Percentiles rank a stretch among this genome's conserved stretches.
Conservation (phyloP, 345 rosid species). For the Bruguiera sexangula region DNA sequence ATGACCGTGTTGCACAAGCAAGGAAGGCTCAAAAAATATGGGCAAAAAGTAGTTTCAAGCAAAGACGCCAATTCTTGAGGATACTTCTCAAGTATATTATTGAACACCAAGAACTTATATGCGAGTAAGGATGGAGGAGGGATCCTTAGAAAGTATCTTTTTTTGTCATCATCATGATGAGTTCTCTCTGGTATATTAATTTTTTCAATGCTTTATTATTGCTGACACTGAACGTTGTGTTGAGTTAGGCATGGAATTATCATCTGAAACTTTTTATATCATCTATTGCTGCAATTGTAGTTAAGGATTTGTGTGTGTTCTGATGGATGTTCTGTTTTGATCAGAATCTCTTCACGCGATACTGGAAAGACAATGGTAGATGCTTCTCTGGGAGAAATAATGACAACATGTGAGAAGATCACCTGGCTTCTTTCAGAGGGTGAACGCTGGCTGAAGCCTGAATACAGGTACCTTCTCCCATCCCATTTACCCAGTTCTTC, state of each 20-base stretch:
- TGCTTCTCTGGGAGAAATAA: constrained; percentile 95
- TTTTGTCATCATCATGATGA: constrained; percentile 2
- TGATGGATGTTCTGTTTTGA: constrained; percentile 21
- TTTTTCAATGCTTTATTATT: neutral
- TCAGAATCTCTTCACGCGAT: constrained; percentile 90
- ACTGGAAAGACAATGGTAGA: constrained; percentile 99
- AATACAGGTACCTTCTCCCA: constrained; percentile 51
- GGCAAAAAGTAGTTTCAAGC: constrained; percentile 91
- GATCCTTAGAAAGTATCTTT: neutral
- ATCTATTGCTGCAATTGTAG: neutral
- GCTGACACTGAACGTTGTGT: neutral
- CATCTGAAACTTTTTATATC: neutral
- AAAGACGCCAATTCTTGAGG: constrained; percentile 87
- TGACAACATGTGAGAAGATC: constrained; percentile 99
- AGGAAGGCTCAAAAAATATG: constrained; percentile 92
- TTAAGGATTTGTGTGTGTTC: neutral
- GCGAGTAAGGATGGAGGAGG: constrained; percentile 64
- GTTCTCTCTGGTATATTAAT: neutral
- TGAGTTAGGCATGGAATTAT: neutral
- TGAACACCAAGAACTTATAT: constrained; percentile 91
- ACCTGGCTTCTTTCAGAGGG: constrained; percentile 99
- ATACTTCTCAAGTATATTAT: constrained; percentile 84
- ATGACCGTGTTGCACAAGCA: constrained; percentile 71
- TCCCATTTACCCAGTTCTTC: neutral
- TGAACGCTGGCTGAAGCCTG: constrained; percentile 95